Base-by-base conservation (phyloP, 2,329 filamentous ascomycete genomes). In the Fusarium musae region DNA sequence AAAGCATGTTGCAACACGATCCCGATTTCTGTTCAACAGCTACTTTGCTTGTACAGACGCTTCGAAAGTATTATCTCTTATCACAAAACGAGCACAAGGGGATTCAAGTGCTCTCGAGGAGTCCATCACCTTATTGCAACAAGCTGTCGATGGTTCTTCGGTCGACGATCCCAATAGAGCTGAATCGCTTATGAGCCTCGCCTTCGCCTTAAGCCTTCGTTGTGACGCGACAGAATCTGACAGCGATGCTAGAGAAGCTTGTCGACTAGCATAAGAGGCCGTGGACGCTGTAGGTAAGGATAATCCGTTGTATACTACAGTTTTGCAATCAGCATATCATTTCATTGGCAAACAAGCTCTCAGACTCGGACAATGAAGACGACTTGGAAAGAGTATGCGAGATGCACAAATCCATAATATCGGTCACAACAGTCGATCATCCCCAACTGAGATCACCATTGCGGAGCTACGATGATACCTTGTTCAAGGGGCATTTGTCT, bases 1-100 rank as follows among this genome's bases (percentile, higher is more conserved):
- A 11, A 23, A 12, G 0, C 6, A 26, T 37, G 12, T 53, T 4
- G 23, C 34, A 0, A 15, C 17, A 37, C 3, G 12, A 28, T 2
- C 4, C 9, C 6, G 2, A 53, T 8, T 37, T 37, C 9, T 16
- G 21, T 26, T 16, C 34, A 2, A 9, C 5, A 4, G 15, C 4
- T 1, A 37, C 17, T 19, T 19, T 53, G 23, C 32, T 53, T 26
- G 34, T 23, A 28, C 16, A 21, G 11, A 23, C 9, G 0, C 49
- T 53, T 15, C 34, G 34, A 37, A 53, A 37, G 11, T 0, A 15
- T 9, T 16, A 53, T 9, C 49, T 37, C 3, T 16, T 21, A 16
- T 28, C 9, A 7, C 49, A 12, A 12, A 23, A 23, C 23, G 23
- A 23, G 12, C 17, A 21, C 23, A 9, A 3, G 32, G 15, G 7